These are phyloP conservation scores for Nyctanthes arbortristis DNA, from an alignment of 257 asterid species.

Conservation along the genomic window DNA sequence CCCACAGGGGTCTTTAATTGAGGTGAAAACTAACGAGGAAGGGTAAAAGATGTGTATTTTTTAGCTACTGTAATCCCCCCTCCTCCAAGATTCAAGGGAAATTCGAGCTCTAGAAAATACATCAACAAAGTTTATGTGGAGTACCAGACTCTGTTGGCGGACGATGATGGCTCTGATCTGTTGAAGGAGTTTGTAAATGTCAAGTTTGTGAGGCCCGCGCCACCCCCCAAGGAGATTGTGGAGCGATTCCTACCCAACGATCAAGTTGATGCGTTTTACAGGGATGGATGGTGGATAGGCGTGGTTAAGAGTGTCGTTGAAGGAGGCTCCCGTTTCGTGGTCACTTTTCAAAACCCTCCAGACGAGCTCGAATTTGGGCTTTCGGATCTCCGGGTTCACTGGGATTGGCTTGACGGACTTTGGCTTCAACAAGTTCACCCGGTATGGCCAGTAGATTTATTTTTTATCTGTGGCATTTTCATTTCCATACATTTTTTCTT, in stretches of 20 bases:
- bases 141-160: constrained; percentile 45
- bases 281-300: constrained; percentile 80
- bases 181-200: constrained; percentile 40
- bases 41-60: constrained; percentile 52
- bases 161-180: constrained; percentile 33
- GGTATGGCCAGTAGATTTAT: constrained; percentile 32
- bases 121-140: constrained; percentile 35
- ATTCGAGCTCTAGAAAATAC: neutral
- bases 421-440: constrained; percentile 60
- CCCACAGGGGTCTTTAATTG: constrained; percentile 39
- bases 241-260: constrained; percentile 39
- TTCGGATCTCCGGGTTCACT: constrained; percentile 57
- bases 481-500: no score
- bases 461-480: no score
- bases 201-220: constrained; percentile 47
- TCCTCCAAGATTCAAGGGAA: constrained; percentile 1
- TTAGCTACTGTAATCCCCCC: constrained; percentile 42
- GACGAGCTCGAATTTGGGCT: constrained; percentile 55
- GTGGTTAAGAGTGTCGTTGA: constrained; percentile 29
- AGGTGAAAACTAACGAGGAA: constrained; percentile 59
- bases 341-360: constrained; percentile 57
- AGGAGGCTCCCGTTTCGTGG: constrained; percentile 29
- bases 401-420: constrained; percentile 54
- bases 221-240: constrained; percentile 30
- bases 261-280: constrained; percentile 57